Evolutionary conservation across 108 stramenopile species (phyloP), one percentile per base, ranked within the genome.

Genomic region (Cyclostephanos invisitatus): DNA sequence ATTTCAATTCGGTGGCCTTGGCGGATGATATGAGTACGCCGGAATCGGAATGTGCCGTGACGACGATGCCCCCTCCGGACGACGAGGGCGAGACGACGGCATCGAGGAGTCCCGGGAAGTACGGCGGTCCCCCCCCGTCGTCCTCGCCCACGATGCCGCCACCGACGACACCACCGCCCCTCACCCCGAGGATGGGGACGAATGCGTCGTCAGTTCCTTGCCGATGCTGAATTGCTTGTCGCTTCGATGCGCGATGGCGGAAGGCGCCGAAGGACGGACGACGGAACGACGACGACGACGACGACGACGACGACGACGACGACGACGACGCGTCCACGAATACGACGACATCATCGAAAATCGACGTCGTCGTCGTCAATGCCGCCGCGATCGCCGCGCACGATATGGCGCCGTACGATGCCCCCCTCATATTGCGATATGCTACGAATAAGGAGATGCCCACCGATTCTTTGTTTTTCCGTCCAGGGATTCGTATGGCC

Each of bases 51-150:
- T 27, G 40, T 25, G 70, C 75, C 22, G 72, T 46, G 40, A 22
- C 28, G 20, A 40, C 37, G 48, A 58, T 15, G 61, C 17, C 57
- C 32, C 18, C 20, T 24, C 46, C 22, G 21, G 35, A 63, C 32
- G 40, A 44, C 32, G 72, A 67, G 2, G 32, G 32, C 32, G 32
- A 3, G 5, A 94, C 61, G 32, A 73, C 69, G 25, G 88, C 86
- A 37, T 90, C 84, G 73, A 94, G 73, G 14, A 95, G 74, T 8
- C 91, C 91, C 44, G 94, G 94, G 59, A 92, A 87, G 64, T 95
- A 95, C 12, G 91, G 72, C 11, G 66, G 64, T 61, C 65, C 71
- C 28, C 59, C 70, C 20, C 62, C 82, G 20, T 50, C 84, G 27
- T 68, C 81, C 10, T 68, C 79, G 27, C 46, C 70, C 21, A 62